phyloP scores from a whole-genome alignment of 768 basidiomycete genomes.

The Boletus fagicola region DNA sequence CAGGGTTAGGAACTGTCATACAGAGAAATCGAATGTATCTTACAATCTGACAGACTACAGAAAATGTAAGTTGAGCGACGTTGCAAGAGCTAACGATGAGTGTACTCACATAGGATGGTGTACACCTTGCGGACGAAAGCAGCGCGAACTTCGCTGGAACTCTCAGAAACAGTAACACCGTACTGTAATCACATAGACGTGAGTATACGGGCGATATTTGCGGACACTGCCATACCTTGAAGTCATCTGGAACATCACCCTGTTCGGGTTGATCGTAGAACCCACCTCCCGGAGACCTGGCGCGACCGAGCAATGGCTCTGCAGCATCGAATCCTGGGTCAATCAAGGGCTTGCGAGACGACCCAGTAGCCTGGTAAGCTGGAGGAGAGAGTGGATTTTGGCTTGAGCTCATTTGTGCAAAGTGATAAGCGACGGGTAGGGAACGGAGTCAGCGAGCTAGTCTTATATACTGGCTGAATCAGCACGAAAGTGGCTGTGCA shows the following conservation, averaged over 20 bases:
- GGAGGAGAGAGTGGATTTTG: slow-evolving; percentile 62
- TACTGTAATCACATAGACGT: slow-evolving; percentile 47
- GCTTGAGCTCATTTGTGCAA: slow-evolving; percentile 49
- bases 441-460: slow-evolving; percentile 9
- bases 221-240: slow-evolving; percentile 61
- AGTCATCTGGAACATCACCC: slow-evolving; percentile 87
- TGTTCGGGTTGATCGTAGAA: slow-evolving; percentile 70
- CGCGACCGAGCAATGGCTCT: slow-evolving; percentile 57
- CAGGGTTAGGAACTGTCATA: slow-evolving; percentile 2
- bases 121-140: slow-evolving; percentile 93
- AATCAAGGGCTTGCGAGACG: slow-evolving; percentile 38
- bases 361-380: slow-evolving; percentile 47
- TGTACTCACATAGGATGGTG: slow-evolving; percentile 74
- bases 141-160: slow-evolving; percentile 71
- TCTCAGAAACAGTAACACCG: slow-evolving; percentile 76
- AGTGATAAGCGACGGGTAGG: slow-evolving; percentile 17
- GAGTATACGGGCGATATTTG: slow-evolving; percentile 1
- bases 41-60: slow-evolving; percentile 71
- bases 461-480: slow-evolving; percentile 28
- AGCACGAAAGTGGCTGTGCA: slow-evolving; percentile 27
- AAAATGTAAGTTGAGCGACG: slow-evolving; percentile 4
- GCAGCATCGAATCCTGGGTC: slow-evolving; percentile 36
- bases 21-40: slow-evolving; percentile 13
- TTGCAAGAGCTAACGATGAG: background rate
- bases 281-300: slow-evolving; percentile 46